Base-by-base conservation (phyloP, 306 rosid genomes). In the Begonia fuchsioides region DNA sequence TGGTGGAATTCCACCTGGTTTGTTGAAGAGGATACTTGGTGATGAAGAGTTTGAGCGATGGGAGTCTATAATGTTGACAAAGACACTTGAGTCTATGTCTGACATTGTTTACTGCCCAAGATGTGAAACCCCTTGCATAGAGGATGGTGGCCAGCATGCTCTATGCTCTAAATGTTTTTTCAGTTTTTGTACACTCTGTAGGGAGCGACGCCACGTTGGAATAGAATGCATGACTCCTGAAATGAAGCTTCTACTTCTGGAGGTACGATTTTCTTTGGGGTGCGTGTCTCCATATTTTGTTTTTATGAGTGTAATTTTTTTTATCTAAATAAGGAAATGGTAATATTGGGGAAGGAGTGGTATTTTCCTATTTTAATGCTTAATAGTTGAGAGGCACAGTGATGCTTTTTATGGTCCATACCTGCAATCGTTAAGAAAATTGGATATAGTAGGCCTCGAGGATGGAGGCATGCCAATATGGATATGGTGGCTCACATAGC, bases 121-220 rank as follows among this genome's bases (percentile, higher is more conserved):
- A 59, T 88, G 95, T 65, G 81, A 83, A 74, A 80, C 81, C 49
- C 94, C 94, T 44, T 74, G 95, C 72, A 68, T 88, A 61, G 86
- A 74, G 76, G 94, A 88, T 43, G 90, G 76, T 55, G 83, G 76
- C 47, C 78, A 88, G 16, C 81, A 88, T 61, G 96, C 95, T 54
- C 96, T 78, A 51, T 88, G 96, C 62, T 58, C 86, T 17, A 57
- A 70, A 62, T 83, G 95, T 54, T 83, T 63, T 71, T 88, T 76
- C 60, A 83, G 88, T 74, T 88, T 83, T 74, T 83, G 96, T 57
- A 73, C 96, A 46, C 77, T 83, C 50, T 88, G 96, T 54, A 52
- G 63, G 64, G 95, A 83, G 57, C 81, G 86, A 3, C 93, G 95
- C 51, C 96, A 88, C 63, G 86, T 88, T 43, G 96, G 93, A 56